phyloP scores from a whole-genome alignment of 306 rosid species.

The Prunus kanzakura region DNA sequence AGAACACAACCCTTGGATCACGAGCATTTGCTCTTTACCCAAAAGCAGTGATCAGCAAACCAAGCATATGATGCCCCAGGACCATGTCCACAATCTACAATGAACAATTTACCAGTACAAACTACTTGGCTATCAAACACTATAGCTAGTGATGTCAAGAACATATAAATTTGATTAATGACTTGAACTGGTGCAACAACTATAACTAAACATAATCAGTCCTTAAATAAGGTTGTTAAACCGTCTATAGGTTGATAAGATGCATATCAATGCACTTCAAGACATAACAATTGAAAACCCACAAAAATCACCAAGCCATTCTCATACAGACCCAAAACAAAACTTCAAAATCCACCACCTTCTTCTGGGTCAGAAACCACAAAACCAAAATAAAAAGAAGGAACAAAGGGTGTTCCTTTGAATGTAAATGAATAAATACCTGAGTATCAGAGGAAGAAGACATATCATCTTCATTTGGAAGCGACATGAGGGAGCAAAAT shows the following conservation, averaged over 20 bases:
- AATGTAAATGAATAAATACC: constrained; percentile 44
- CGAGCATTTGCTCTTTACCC: neutral
- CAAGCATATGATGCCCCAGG: neutral
- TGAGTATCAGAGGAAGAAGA: constrained; percentile 46
- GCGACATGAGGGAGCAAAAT: constrained; percentile 46
- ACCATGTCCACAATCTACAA: neutral
- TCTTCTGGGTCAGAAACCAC: neutral
- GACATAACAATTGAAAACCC: neutral
- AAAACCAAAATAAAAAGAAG: neutral
- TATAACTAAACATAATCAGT: no score
- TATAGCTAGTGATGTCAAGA: neutral
- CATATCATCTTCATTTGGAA: constrained; percentile 55
- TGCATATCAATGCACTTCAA: neutral
- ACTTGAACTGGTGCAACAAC: no score
- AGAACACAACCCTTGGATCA: neutral
- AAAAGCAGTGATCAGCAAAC: neutral
- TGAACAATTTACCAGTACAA: neutral
- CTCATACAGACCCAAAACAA: neutral
- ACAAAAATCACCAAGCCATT: neutral
- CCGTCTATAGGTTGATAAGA: no score
- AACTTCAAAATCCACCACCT: neutral
- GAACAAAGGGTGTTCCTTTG: neutral
- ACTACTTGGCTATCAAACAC: neutral
- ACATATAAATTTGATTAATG: neutral
- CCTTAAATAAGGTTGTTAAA: no score